Base-by-base conservation (phyloP, 805 yeast genomes). In the Ogataea allantospora region DNA sequence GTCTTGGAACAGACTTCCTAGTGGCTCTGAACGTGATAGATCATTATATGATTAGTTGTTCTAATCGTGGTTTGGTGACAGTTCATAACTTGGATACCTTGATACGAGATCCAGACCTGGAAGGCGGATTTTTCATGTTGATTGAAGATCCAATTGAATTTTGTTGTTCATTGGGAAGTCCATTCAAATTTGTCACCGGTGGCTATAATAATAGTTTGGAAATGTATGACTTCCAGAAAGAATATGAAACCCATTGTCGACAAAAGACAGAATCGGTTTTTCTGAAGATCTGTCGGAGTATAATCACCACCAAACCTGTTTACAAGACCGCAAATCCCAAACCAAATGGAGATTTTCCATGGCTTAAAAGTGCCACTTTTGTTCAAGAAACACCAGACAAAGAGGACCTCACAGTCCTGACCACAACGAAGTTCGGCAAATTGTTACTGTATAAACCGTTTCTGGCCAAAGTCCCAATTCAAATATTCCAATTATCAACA, bases 361-460 rank as follows among this genome's bases (percentile, higher is more conserved):
- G 62, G 62, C 40, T 54, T 21, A 53, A 55, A 19, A 57, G 51
- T 15, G 58, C 54, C 5, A 38, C 43, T 2, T 41, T 50, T 13
- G 10, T 54, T 4, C 20, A 25, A n/a, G 42, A 40, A 17, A 25
- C 45, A 11, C 18, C 26, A 5, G 30, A 29, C 8, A 36, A 36
- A 15, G 39, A 40, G 25, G 49, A 46, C 40, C 37, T 38, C 9
- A 50, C 50, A 8, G 30, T 46, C 6, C 43, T 42, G 16, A 46
- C 58, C 18, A 44, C 43, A 6, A 49, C 60, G 1, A 53, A 50
- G 38, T 57, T 55, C 33, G 62, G 62, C 2, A 53, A 52, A 33
- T 15, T 57, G 14, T 27, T 41, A 6, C 14, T 50, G 24, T 57
- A 55, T 39, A 48, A 55, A 18, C 52, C 59, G 7, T 23, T 33